Base-by-base conservation (phyloP, 495 filamentous ascomycete genomes). In the Talaromyces proteolyticus region DNA sequence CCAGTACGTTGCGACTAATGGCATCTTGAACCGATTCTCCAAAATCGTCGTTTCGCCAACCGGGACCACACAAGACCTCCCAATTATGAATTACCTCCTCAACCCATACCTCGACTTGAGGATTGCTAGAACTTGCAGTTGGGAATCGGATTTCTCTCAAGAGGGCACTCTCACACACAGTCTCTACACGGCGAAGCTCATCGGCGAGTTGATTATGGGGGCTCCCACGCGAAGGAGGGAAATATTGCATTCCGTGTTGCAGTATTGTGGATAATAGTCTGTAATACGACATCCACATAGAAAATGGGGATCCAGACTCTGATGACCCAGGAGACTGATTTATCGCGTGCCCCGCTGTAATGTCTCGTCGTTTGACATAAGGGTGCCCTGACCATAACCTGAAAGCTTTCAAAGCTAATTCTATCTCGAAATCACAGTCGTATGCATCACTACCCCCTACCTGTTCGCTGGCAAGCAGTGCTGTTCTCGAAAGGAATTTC, bases 81-180 rank as follows among this genome's bases (percentile, higher is more conserved):
- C 94, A 98, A 63, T 98, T 97, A 37, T 65, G 69, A 57, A 93
- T 86, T 14, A 89, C 87, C 44, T 81, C 73, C 51, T 88, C 80
- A 5, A 88, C 81, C 80, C 92, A 97, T 42, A 73, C 72, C 57
- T 96, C 91, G 25, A 97, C 76, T 56, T 86, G 84, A 20, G 76
- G 66, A 57, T 88, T 89, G 45, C 71, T 62, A 53, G 90, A 78
- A 41, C 84, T 84, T 1, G 93, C 94, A 56, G 79, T 85, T 4
- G 93, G 93, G 58, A 97, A 98, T 39, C 75, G 72, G 2, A 85
- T 83, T 60, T 92, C 86, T 50, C 76, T 75, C 12, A 91, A 76
- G 38, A 95, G 66, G 4, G 86, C 65, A n/a, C 67, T 69, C 61
- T 93, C 88, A 56, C 88, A 93, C 7, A 79, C 77, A 3, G 73